Evolutionary conservation across 1,284 basidiomycete genomes (phyloP).

Genomic region (Sporisorium reilianum): DNA sequence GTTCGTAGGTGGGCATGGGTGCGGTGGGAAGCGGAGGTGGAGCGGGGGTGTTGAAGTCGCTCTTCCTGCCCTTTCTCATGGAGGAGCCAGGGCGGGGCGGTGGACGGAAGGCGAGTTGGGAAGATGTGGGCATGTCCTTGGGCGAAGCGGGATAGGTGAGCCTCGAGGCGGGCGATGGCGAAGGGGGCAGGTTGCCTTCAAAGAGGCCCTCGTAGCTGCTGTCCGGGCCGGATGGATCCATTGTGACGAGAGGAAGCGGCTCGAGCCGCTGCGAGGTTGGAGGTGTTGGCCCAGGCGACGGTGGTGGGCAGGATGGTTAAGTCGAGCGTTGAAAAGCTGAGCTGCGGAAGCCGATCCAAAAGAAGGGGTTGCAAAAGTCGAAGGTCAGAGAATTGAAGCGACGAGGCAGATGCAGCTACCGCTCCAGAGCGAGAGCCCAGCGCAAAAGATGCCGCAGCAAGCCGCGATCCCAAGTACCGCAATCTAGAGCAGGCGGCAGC

Average conservation of each 20-base stretch:
- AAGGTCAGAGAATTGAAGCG: background rate
- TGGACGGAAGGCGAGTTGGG: conserved; percentile 47
- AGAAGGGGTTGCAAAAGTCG: background rate
- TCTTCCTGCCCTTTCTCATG: conserved; percentile 50
- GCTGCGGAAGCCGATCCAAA: background rate
- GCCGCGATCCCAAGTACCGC: background rate
- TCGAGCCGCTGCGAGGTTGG: conserved; percentile 18
- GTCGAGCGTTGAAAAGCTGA: no score
- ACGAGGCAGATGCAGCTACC: background rate
- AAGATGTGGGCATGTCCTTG: conserved; percentile 39
- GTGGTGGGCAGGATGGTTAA: no score
- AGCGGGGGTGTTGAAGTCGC: conserved; percentile 51
- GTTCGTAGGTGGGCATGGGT: conserved; percentile 29
- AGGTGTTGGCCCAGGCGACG: no score
- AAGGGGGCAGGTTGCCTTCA: conserved; percentile 46
- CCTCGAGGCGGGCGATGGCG: conserved; percentile 45
- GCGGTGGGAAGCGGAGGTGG: conserved; percentile 44
- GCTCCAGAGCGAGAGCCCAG: background rate
- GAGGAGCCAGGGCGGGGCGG: conserved; percentile 55
- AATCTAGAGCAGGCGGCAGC: background rate
- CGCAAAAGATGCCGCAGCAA: background rate
- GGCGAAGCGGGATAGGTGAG: conserved; percentile 38
- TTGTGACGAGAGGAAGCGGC: conserved; percentile 15
- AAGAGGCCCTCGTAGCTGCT: conserved; percentile 52
- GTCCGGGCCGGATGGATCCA: conserved; percentile 42